These are phyloP conservation scores for Flaveria ramosissima DNA, from an alignment of 129 eudicot genomes.

Conservation along the genomic window DNA sequence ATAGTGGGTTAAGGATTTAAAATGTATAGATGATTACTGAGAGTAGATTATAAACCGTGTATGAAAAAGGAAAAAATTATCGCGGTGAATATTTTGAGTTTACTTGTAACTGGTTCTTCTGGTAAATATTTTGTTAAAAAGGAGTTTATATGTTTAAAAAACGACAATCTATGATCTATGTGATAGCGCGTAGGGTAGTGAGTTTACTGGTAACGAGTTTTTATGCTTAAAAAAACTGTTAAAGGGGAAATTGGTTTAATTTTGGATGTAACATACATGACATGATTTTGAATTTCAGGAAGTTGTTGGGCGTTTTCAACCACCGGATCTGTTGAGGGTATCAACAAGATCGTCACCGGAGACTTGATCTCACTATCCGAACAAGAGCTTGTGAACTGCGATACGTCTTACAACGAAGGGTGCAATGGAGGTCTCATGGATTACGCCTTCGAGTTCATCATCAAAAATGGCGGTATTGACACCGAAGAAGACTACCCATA, in stretches of 20 bases:
- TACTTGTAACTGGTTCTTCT: no score
- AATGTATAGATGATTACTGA: no score
- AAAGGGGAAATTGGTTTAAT: not conserved
- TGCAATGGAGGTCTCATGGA: slow-evolving; percentile 22
- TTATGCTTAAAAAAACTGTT: no score
- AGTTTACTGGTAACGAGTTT: no score
- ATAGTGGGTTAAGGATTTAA: no score
- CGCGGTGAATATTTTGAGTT: no score
- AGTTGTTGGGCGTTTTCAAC: slow-evolving; percentile 19
- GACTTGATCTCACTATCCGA: not conserved
- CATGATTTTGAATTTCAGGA: not conserved
- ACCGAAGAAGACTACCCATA: slow-evolving; percentile 15
- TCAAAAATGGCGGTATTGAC: slow-evolving; percentile 6
- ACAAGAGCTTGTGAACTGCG: slow-evolving; percentile 21
- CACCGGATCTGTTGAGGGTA: slow-evolving; percentile 12
- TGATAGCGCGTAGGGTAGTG: no score
- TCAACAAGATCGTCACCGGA: slow-evolving; percentile 9
- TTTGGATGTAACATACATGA: not conserved
- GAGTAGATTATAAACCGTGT: no score
- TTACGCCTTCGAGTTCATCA: slow-evolving; percentile 17
- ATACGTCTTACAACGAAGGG: slow-evolving; percentile 18
- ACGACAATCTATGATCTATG: no score
- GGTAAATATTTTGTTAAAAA: no score
- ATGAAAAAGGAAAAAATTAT: no score
- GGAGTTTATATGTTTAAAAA: no score